Conservation (phyloP, 2,329 filamentous ascomycete genomes). For the Nigrospora sphaerica region DNA sequence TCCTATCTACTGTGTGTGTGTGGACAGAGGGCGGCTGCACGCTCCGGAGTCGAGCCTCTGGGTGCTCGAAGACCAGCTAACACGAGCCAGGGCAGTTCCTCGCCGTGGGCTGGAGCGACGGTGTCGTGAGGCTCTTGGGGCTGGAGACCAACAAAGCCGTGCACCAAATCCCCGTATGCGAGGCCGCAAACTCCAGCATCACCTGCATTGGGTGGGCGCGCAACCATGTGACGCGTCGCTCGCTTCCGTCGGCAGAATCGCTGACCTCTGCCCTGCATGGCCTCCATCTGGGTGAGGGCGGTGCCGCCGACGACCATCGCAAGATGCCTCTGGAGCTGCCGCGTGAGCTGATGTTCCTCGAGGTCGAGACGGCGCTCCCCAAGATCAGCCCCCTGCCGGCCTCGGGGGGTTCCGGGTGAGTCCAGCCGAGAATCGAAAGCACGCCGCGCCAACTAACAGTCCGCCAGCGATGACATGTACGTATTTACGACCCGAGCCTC, state of each 20-base stretch:
- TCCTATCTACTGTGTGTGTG: not conserved
- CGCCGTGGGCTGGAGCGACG: constrained; percentile 79
- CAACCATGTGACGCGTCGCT: constrained; percentile 29
- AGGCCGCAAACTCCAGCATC: constrained; percentile 33
- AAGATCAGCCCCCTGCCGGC: constrained; percentile 66
- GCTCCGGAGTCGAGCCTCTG: too few relatives aligned
- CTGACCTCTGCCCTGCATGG: constrained; percentile 20
- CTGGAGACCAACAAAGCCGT: constrained; percentile 76
- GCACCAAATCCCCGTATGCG: constrained; percentile 57
- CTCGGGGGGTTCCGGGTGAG: constrained; percentile 57
- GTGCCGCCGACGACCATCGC: constrained; percentile 16
- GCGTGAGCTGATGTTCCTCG: constrained; percentile 63
- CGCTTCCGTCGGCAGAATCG: constrained; percentile 4
- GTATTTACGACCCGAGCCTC: constrained; percentile 65
- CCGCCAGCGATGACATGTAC: constrained; percentile 43
- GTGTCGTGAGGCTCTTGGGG: constrained; percentile 67
- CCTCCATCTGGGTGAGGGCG: constrained; percentile 17
- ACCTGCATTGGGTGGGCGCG: constrained; percentile 48
- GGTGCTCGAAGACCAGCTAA: too few relatives aligned
- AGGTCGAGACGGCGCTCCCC: constrained; percentile 69
- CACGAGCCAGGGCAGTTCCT: constrained; percentile 57
- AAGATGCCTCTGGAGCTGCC: constrained; percentile 49
- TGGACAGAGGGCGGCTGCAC: not conserved
- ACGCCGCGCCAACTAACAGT: constrained; percentile 7
- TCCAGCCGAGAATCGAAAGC: constrained; percentile 7